Percentiles rank a stretch among this genome's conserved stretches.
Evolutionary conservation across 768 basidiomycete species (phyloP).

Genomic region (Russula virescens): DNA sequence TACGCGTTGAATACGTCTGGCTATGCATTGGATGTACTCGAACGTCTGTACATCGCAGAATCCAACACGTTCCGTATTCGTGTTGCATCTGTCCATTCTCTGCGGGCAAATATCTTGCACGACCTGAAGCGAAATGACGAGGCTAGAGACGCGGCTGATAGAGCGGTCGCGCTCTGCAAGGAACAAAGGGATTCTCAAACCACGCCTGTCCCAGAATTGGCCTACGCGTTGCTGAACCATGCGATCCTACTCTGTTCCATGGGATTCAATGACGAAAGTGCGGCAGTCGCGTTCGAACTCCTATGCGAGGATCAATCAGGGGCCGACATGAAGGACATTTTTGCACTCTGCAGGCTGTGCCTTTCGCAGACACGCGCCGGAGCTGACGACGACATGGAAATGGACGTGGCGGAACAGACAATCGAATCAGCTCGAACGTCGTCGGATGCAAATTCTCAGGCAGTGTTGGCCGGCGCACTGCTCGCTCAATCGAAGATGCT

Average conservation of each 20-base stretch:
- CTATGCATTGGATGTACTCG: background rate
- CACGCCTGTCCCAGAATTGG: background rate
- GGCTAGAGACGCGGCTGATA: background rate
- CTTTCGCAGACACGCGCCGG: background rate
- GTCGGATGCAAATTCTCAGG: background rate
- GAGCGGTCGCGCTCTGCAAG: background rate
- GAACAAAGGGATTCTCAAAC: background rate
- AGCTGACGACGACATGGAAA: background rate
- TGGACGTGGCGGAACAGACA: background rate
- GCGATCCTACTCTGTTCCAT: background rate
- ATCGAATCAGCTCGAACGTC: slow-evolving; percentile 1
- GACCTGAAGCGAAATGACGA: slow-evolving; percentile 12
- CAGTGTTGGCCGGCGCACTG: slow-evolving; percentile 1
- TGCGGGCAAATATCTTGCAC: slow-evolving; percentile 5
- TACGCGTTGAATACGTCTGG: slow-evolving; percentile 4
- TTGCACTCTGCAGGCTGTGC: slow-evolving; percentile 4
- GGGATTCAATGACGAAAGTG: background rate
- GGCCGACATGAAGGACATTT: background rate
- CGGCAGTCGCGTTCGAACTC: slow-evolving; percentile 10
- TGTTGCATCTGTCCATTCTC: background rate
- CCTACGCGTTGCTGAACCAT: slow-evolving; percentile 7
- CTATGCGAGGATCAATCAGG: background rate
- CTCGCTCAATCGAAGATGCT: slow-evolving; percentile 13
- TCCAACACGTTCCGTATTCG: background rate
- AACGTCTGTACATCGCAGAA: background rate